Evolutionary conservation across 257 asterid species (phyloP), one percentile per base, ranked within the genome.

Genomic region (Anisodus tanguticus): DNA sequence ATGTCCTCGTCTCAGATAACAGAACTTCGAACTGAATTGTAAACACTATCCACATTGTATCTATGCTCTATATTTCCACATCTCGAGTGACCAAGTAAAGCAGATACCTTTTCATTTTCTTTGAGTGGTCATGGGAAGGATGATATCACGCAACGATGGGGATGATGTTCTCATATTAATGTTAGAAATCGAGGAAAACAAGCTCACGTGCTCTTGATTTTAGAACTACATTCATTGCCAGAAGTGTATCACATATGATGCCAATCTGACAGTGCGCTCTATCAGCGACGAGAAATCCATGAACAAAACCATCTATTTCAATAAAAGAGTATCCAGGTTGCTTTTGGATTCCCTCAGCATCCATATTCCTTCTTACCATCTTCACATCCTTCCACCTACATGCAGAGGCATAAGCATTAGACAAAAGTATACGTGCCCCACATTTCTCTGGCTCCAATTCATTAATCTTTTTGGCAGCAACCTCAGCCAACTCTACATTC

Each of bases 321-420:
- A 45, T 49, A 59, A 71, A 83, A 45, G 86, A 83, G 51, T 77
- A 83, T 71, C 86, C 86, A 15, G 86, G 86, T 53, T 83, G 82
- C 86, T 72, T 72, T 45, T 74, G 74, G 57, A 83, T 83, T 51
- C 86, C 86, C 13, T 72, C 47, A 83, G 54, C 49, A 26, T 37
- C 35, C 86, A 83, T 83, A 45, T 39, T 43, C 16, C 54, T 72
- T 71, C 86, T 83, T 59, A 83, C 79, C 70, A 49, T 83, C 72
- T 26, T 83, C 76, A 59, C 41, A 72, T 83, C 82, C 17, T 54
- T 60, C 86, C 82, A 83, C 82, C 86, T 83, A n/a, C 82, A 83
- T 54, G 86, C 70, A 83, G 86, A 83, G 7, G 86, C 86, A 83
- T 83, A 83, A 19, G 22, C 79, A 51, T 83, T 83, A 22, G 86